These are phyloP conservation scores for Vigna nakashimae DNA, from an alignment of 306 rosid genomes.

Conservation along the genomic window DNA sequence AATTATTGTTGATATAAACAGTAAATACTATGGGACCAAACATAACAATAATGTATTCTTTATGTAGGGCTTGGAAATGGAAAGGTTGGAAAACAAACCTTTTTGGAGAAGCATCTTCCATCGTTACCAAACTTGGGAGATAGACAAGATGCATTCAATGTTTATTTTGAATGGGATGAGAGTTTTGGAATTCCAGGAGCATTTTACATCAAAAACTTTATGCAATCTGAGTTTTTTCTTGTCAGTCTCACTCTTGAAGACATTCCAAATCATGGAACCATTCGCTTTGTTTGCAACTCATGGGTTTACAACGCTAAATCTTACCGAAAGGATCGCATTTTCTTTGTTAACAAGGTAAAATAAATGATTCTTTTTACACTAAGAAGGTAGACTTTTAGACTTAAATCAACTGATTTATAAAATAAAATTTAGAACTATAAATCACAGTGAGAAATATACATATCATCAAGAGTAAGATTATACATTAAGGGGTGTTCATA, in stretches of 20 bases:
- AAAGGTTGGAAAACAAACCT: slow-evolving; percentile 59
- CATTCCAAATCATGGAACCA: slow-evolving; percentile 53
- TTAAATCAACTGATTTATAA: no score
- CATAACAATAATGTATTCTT: not conserved
- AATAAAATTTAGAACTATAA: no score
- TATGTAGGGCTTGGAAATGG: slow-evolving; percentile 54
- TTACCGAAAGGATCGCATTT: slow-evolving; percentile 58
- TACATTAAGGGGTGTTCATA: no score
- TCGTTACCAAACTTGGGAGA: slow-evolving; percentile 51
- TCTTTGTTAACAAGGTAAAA: slow-evolving; percentile 65
- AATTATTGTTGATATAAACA: no score
- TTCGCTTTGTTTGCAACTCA: slow-evolving; percentile 69
- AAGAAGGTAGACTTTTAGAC: no score
- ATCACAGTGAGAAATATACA: no score
- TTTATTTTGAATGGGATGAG: slow-evolving; percentile 59
- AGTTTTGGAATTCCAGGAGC: slow-evolving; percentile 69
- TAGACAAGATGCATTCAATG: slow-evolving; percentile 51
- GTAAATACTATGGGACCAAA: no score
- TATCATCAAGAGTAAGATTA: no score
- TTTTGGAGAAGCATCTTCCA: slow-evolving; percentile 55
- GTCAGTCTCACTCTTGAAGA: slow-evolving; percentile 61
- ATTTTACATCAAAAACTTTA: slow-evolving; percentile 50
- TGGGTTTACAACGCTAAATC: slow-evolving; percentile 61
- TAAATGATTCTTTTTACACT: no score
- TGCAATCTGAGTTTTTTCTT: slow-evolving; percentile 65